Conservation (phyloP, 2,329 filamentous ascomycete genomes). For the Fusarium beomiforme region DNA sequence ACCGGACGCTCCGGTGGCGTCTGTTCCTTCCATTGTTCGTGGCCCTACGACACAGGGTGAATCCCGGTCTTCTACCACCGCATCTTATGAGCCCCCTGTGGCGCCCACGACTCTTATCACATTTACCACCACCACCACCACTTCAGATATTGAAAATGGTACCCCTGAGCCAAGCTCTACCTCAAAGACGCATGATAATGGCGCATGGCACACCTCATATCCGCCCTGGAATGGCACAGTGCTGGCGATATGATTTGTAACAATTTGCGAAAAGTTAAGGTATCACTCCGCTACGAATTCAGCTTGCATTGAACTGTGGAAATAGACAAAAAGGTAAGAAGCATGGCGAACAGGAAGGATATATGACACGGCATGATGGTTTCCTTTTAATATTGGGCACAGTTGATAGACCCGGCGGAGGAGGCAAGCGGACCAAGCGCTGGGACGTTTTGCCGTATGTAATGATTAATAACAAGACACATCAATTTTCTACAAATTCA, state of each 20-base stretch:
- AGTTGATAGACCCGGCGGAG: constrained; percentile 31
- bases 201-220: constrained; percentile 58
- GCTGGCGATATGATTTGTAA: constrained; percentile 8
- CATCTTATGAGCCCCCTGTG: constrained; percentile 5
- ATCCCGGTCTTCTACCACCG: constrained; percentile 7
- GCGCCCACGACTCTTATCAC: constrained; percentile 28
- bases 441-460: constrained; percentile 48
- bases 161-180: constrained; percentile 24
- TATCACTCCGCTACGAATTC: neutral
- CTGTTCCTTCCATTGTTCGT: neutral
- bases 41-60: constrained; percentile 1
- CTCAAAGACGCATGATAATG: constrained; percentile 52
- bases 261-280: constrained; percentile 13
- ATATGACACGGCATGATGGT: constrained; percentile 15
- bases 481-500: neutral
- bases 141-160: constrained; percentile 4
- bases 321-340: neutral
- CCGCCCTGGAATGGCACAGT: constrained; percentile 55
- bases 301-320: neutral
- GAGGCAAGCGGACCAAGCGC: constrained; percentile 52
- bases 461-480: constrained; percentile 40
- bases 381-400: constrained; percentile 19
- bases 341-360: constrained; percentile 19
- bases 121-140: constrained; percentile 18
- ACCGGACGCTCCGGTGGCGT: neutral